Evolutionary conservation across 2,329 filamentous ascomycete genomes (phyloP).

Genomic region (Phialemonium atrogriseum): DNA sequence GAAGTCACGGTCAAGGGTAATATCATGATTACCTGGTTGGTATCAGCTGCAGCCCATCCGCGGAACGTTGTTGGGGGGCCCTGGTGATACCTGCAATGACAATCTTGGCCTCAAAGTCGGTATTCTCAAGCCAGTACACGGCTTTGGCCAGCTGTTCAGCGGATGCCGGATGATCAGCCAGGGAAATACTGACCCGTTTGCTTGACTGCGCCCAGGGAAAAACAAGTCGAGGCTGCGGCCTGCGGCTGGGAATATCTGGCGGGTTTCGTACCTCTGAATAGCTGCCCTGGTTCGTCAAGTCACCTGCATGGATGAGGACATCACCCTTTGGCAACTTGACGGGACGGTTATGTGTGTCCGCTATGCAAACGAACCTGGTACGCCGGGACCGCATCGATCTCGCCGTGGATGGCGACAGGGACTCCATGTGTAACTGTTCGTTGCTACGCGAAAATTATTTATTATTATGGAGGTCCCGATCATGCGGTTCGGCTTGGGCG

Average conservation of each 20-base stretch:
- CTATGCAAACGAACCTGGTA: conserved; percentile 65
- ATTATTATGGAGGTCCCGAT: too few species aligned
- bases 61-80: neutral
- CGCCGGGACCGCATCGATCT: conserved; percentile 32
- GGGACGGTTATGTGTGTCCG: conserved; percentile 65
- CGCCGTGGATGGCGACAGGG: conserved; percentile 4
- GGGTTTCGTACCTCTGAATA: conserved; percentile 38
- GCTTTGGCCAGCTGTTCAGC: conserved; percentile 43
- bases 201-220: too few species aligned
- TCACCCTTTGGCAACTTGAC: conserved; percentile 62
- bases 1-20: conserved; percentile 59
- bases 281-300: conserved; percentile 66
- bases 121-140: conserved; percentile 58
- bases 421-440: too few species aligned
- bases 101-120: conserved; percentile 62
- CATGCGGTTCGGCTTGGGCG: too few species aligned
- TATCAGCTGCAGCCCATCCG: too few species aligned
- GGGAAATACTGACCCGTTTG: too few species aligned
- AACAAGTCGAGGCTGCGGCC: too few species aligned
- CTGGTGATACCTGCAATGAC: conserved; percentile 52
- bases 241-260: neutral
- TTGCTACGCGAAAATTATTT: too few species aligned
- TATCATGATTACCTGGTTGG: conserved; percentile 63
- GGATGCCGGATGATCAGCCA: conserved; percentile 4
- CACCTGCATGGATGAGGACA: conserved; percentile 68